Base-by-base conservation (phyloP, 116 monocot species). In the Thalassia testudinum region DNA sequence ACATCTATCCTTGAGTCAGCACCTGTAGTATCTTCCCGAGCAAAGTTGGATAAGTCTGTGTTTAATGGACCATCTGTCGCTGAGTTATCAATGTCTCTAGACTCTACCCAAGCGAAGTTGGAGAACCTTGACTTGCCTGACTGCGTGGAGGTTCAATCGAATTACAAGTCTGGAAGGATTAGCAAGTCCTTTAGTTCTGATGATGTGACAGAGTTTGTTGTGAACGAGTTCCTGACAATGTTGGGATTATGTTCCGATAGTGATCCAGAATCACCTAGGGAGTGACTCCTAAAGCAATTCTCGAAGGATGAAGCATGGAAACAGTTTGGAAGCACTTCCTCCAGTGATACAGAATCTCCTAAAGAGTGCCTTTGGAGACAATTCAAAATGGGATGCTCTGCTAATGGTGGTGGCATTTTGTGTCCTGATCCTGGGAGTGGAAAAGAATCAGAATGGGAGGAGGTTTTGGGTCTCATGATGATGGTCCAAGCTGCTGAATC, bases 211-310 rank as follows among this genome's bases (percentile, higher is more conserved):
- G 82, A 83, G 30, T 55, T 66, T 15, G 72, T 93, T 66, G 84
- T 86, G 17, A 82, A 47, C 37, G 92, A 92, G 37, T 92, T 92
- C 61, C 70, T 92, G 61, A 80, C 61, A 50, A 80, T 80, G 80
- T 60, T 92, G 12, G 30, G 30, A 34, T 34, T 34, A 34, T 3
- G 30, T 34, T 34, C 30, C 10, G 30, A 34, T 34, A 34, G 30
- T 34, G 30, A 34, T 34, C 30, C 30, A 34, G 30, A 34, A 10
- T 34, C 30, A 10, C 30, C 30, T 5, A 34, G 30, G 10, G 30
- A 34, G 30, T 5, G 10, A 10, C 30, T 34, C 30, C 30, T 34
- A 34, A 34, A 34, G 3, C 30, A 34, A 34, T 34, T 34, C 30
- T 34, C 30, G 6, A 34, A 34, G 30, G 30, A 34, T 34, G 30